phyloP scores from a whole-genome alignment of 2,329 filamentous ascomycete genomes.

The Fusarium succisae region DNA sequence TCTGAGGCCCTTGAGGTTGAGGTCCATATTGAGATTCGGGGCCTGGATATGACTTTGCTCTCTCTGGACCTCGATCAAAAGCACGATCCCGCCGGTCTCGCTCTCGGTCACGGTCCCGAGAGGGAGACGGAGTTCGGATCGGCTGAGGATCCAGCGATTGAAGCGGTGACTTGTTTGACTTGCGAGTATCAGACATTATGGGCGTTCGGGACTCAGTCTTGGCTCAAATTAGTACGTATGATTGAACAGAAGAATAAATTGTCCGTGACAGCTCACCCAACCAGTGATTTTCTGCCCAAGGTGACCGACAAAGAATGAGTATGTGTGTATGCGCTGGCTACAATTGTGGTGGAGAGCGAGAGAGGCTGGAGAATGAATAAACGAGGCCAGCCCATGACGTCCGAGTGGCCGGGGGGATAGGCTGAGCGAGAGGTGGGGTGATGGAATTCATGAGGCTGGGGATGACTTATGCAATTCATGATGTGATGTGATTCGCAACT shows the following conservation, averaged over 20 bases:
- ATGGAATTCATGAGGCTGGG: constrained; percentile 39
- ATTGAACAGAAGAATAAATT: neutral
- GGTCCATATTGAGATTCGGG: constrained; percentile 33
- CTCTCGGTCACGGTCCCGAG: constrained; percentile 20
- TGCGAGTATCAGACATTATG: constrained; percentile 34
- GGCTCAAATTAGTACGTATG: neutral
- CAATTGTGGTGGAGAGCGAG: constrained; percentile 21
- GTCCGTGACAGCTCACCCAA: neutral
- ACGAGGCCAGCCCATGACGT: constrained; percentile 39
- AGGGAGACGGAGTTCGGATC: constrained; percentile 39
- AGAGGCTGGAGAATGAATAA: constrained; percentile 38
- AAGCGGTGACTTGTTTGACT: constrained; percentile 38
- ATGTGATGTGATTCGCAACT: constrained; percentile 11
- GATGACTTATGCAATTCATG: constrained; percentile 33
- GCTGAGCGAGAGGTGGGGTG: constrained; percentile 27
- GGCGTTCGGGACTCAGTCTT: neutral
- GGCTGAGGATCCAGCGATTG: constrained; percentile 43
- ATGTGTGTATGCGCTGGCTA: constrained; percentile 30
- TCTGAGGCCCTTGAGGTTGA: constrained; percentile 16
- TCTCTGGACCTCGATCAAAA: constrained; percentile 29
- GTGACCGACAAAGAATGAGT: constrained; percentile 4
- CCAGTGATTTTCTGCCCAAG: constrained; percentile 5
- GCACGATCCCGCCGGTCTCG: constrained; percentile 16
- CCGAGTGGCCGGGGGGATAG: constrained; percentile 30
- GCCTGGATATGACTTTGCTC: constrained; percentile 33